These are phyloP conservation scores for Aotearoamyces nothofagi DNA, from an alignment of 2,329 filamentous ascomycete species.

Conservation along the genomic window DNA sequence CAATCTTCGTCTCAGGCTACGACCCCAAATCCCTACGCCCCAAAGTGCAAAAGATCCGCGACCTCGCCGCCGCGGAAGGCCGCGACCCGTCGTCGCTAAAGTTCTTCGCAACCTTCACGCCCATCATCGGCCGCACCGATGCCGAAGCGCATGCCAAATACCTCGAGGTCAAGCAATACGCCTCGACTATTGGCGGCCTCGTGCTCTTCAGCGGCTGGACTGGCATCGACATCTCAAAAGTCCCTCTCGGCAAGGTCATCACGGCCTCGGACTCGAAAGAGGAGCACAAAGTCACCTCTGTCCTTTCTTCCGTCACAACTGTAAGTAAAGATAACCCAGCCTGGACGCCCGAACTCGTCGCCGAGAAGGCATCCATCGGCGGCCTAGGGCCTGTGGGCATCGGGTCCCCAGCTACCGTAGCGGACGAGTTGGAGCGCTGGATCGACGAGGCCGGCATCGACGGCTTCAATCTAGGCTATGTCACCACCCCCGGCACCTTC, in stretches of 20 bases:
- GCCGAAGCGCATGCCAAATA: conserved; percentile 51
- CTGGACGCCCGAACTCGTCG: conserved; percentile 60
- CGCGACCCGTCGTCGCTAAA: conserved; percentile 47
- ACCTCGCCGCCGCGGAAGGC: conserved; percentile 34
- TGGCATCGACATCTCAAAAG: conserved; percentile 43
- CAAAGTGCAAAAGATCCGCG: conserved; percentile 45
- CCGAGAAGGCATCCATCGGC: conserved; percentile 51
- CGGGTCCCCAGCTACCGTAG: conserved; percentile 34
- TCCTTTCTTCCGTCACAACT: conserved; percentile 31
- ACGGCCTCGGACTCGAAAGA: conserved; percentile 37
- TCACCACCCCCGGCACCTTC: conserved; percentile 48
- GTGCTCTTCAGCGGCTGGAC: conserved; percentile 63
- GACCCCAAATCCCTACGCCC: conserved; percentile 41
- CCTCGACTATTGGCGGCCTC: conserved; percentile 47
- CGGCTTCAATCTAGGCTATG: conserved; percentile 58
- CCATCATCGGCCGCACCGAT: conserved; percentile 48
- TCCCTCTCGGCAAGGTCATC: conserved; percentile 42
- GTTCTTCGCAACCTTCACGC: conserved; percentile 49
- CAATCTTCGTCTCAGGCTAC: conserved; percentile 52
- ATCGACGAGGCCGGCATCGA: conserved; percentile 53
- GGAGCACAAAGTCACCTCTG: conserved; percentile 32
- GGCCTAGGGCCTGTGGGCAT: conserved; percentile 42
- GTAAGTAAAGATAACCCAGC: conserved; percentile 29
- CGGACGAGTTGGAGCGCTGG: conserved; percentile 52
- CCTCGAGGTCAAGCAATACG: conserved; percentile 43